Evolutionary conservation across 768 basidiomycete genomes (phyloP), one percentile per base, ranked within the genome.

Genomic region (Pleurotus tuoliensis): DNA sequence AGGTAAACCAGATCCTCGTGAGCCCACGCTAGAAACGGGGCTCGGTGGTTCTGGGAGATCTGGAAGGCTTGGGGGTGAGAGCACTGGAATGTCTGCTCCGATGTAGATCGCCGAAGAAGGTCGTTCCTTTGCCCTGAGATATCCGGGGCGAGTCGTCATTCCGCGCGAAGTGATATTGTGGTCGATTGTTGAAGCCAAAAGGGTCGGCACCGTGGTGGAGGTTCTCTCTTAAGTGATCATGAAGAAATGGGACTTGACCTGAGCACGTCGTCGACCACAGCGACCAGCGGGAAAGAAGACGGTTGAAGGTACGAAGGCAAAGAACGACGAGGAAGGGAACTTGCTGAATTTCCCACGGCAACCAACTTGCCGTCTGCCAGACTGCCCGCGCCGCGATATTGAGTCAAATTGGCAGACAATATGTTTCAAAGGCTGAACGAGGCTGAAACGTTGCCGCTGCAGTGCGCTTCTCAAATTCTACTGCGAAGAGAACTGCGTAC

Each of bases 41-140:
- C 83, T 87, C n/a, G 86, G 83, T 3, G 85, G 86, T 59, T 84
- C 85, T 49, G 87, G 87, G 44, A 90, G 78, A 63, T 87, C 85
- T 3, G 88, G 88, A 16, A 88, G 74, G 47, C 73, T 66, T 12
- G 76, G 72, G 34, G 76, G 76, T 47, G 70, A 62, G 61, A 68
- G 41, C 51, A 63, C 61, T 40, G 73, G 73, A 51, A 73, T 66
- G 63, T 74, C 69, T 57, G 71, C 62, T 59, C 82, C 81, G 44
- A 84, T 72, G 71, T 79, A 82, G 64, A 84, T 82, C 63, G 82
- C 83, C 59, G 83, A 85, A 70, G 81, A 76, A 68, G 82, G 82
- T 64, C 82, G 82, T 59, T 70, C 73, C 67, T 74, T 75, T 63
- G 71, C 69, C 58, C 69, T 63, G 59, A 71, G 58, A 64, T 70